Percentiles rank a stretch among this genome's conserved stretches.
phyloP scores from a whole-genome alignment of 805 yeast genomes.

The Starmera amethionina region DNA sequence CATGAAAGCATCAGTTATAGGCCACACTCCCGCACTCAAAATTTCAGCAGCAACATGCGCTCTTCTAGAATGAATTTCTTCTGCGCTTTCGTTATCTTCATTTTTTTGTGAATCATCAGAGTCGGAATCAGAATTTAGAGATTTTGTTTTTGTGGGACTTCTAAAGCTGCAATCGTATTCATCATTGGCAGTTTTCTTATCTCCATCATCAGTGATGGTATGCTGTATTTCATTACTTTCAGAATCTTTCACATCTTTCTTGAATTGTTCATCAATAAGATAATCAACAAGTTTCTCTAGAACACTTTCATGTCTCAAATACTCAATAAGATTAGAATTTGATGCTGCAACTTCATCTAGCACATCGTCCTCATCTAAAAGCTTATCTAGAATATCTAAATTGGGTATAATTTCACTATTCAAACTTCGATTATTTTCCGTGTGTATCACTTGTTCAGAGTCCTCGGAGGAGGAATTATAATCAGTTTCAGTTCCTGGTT shows the following conservation, averaged over 20 bases:
- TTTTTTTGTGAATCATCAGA: slow-evolving; percentile 14
- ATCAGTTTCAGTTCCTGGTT: slow-evolving; percentile 9
- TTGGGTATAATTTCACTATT: slow-evolving; percentile 26
- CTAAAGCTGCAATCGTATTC: slow-evolving; percentile 9
- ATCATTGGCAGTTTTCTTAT: too few relatives aligned
- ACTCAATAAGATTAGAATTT: slow-evolving; percentile 67
- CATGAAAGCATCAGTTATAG: slow-evolving; percentile 82
- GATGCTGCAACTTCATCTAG: slow-evolving; percentile 65
- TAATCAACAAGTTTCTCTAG: slow-evolving; percentile 58
- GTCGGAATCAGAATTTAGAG: slow-evolving; percentile 22
- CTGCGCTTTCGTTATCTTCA: slow-evolving; percentile 24
- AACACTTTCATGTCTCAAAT: slow-evolving; percentile 69
- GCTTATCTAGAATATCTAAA: slow-evolving; percentile 37
- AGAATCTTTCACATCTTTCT: slow-evolving; percentile 11
- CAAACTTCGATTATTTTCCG: slow-evolving; percentile 5
- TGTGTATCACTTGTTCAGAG: slow-evolving; percentile 18
- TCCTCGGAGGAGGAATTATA: slow-evolving; percentile 7
- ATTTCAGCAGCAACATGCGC: slow-evolving; percentile 82
- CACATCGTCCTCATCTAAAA: slow-evolving; percentile 67
- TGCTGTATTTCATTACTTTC: slow-evolving; percentile 12
- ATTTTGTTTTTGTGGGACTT: slow-evolving; percentile 12
- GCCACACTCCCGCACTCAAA: slow-evolving; percentile 88
- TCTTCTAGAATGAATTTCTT: slow-evolving; percentile 28
- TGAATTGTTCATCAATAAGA: slow-evolving; percentile 35
- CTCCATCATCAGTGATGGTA: slow-evolving; percentile 8